phyloP scores from a whole-genome alignment of 805 yeast species.

The Huiozyma sinensis region DNA sequence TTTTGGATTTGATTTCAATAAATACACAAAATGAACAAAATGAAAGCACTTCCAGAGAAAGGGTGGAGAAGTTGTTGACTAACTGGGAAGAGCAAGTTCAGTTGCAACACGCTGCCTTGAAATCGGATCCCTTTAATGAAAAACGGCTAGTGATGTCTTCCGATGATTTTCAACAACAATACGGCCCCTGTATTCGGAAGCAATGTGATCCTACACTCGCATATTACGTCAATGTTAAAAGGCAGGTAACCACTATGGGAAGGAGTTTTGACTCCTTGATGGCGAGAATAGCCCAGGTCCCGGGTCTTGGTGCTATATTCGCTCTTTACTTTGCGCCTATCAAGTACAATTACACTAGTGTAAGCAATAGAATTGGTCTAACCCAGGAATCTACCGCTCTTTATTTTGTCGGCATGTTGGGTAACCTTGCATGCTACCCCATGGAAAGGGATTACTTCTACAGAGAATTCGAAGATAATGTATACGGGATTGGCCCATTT shows the following conservation, averaged over 20 bases:
- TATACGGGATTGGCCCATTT: conserved; percentile 57
- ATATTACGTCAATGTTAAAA: conserved; percentile 32
- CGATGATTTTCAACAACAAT: conserved; percentile 9
- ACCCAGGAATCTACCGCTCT: conserved; percentile 63
- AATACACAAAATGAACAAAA: conserved; percentile 35
- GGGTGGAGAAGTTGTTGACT: conserved; percentile 32
- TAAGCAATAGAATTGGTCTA: conserved; percentile 61
- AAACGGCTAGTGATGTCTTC: conserved; percentile 6
- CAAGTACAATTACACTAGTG: conserved; percentile 36
- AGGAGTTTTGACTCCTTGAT: conserved; percentile 48
- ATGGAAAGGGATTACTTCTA: conserved; percentile 63
- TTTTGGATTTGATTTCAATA: conserved; percentile 59
- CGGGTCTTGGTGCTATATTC: conserved; percentile 52
- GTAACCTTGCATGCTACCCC: conserved; percentile 69
- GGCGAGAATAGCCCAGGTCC: conserved; percentile 55
- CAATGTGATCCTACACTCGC: conserved; percentile 13
- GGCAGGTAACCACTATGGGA: conserved; percentile 30
- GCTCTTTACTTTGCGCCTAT: conserved; percentile 61
- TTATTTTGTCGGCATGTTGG: conserved; percentile 71
- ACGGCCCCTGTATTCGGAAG: conserved; percentile 13
- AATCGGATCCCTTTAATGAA: neutral
- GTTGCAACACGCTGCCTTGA: neutral
- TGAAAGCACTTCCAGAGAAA: conserved; percentile 31
- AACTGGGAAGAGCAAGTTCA: conserved; percentile 27
- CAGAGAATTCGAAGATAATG: conserved; percentile 65